These are phyloP conservation scores for Suillus bovinus DNA, from an alignment of 768 basidiomycete species.

Conservation along the genomic window DNA sequence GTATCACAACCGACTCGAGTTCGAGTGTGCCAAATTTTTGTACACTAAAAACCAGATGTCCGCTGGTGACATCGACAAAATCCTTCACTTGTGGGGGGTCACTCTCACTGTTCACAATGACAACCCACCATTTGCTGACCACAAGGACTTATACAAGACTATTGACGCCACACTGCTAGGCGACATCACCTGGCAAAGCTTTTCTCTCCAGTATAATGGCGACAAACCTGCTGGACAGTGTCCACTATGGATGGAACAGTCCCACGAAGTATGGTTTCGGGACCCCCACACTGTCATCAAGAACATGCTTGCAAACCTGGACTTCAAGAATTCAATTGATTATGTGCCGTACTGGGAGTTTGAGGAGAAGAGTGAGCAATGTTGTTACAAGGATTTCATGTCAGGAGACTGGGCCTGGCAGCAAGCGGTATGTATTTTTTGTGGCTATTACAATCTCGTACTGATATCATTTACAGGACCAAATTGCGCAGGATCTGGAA, in stretches of 20 bases:
- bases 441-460: not conserved
- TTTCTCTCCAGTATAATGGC: not conserved
- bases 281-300: not conserved
- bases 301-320: not conserved
- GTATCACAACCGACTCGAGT: not conserved
- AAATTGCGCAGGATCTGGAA: not conserved
- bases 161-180: not conserved
- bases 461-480: not conserved
- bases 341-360: not conserved
- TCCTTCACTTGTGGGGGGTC: not conserved
- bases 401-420: conserved; percentile 1
- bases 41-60: not conserved
- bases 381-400: not conserved
- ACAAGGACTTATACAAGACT: not conserved
- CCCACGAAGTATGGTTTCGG: not conserved
- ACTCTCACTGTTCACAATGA: not conserved
- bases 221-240: not conserved
- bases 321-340: not conserved
- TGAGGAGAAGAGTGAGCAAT: not conserved
- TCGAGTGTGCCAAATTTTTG: not conserved
- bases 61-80: not conserved
- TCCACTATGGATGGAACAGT: not conserved
- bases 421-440: not conserved
- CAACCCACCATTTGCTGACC: not conserved
- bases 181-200: not conserved